Evolutionary conservation across 257 asterid genomes (phyloP).

Genomic region (Marsdenia floribunda): DNA sequence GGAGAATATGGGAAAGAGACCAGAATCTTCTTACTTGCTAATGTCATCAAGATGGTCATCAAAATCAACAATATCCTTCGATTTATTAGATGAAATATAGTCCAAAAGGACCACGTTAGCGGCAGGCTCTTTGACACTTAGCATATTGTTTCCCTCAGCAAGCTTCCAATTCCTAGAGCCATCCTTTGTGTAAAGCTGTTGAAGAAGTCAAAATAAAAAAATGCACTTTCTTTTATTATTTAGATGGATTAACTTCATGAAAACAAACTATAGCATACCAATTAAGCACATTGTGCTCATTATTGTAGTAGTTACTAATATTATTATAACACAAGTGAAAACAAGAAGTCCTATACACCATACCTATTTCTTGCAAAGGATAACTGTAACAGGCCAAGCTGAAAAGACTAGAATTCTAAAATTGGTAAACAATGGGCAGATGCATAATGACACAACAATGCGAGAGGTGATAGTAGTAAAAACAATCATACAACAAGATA

Average conservation of each 20-base stretch:
- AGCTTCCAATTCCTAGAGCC: constrained; percentile 84
- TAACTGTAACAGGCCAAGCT: not conserved
- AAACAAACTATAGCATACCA: not conserved
- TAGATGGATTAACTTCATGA: too few relatives aligned
- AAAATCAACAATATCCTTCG: constrained; percentile 71
- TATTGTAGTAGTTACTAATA: not conserved
- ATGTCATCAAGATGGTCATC: constrained; percentile 95
- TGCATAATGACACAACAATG: not conserved
- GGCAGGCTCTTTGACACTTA: constrained; percentile 70
- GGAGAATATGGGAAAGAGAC: not conserved
- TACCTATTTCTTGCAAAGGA: not conserved
- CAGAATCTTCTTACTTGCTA: constrained; percentile 57
- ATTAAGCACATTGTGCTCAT: not conserved
- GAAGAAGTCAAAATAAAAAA: not conserved
- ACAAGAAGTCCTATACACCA: not conserved
- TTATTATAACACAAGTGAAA: not conserved
- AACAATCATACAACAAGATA: not conserved
- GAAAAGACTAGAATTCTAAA: not conserved
- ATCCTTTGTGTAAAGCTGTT: constrained; percentile 74
- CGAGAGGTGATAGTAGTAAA: not conserved
- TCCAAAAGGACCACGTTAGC: constrained; percentile 76
- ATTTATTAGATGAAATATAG: constrained; percentile 75
- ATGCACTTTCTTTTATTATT: not conserved
- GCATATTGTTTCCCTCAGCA: constrained; percentile 50
- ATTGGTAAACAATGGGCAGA: not conserved